A percentile compares a stretch with the other conserved stretches of the same genome.
Conservation (phyloP, 2,329 filamentous ascomycete genomes). For the Arthroderma sp. region DNA sequence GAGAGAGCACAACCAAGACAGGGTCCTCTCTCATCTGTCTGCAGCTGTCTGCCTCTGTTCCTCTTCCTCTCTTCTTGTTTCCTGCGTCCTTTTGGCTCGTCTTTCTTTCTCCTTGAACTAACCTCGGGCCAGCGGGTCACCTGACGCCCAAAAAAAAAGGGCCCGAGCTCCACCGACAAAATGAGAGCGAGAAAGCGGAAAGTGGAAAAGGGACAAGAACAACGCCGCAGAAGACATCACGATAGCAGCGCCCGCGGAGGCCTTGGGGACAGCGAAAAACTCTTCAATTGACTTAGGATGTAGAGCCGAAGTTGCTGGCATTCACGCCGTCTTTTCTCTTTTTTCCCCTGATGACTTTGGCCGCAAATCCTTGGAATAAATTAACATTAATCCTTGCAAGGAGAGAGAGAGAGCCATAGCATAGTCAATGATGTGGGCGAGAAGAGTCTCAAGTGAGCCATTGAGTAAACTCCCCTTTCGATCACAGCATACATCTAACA, state of each 20-base stretch:
- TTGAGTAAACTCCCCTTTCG: background rate
- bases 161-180: background rate
- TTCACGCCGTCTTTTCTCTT: background rate
- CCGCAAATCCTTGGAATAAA: background rate
- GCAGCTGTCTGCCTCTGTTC: background rate
- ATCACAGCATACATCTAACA: constrained; percentile 11
- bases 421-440: constrained; percentile 19
- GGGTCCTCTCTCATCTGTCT: too few species aligned
- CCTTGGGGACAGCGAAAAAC: constrained; percentile 3
- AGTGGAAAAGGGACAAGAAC: constrained; percentile 13
- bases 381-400: background rate
- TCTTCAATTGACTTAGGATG: constrained; percentile 9
- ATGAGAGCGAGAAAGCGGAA: too few species aligned
- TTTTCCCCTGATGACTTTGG: background rate
- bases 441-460: constrained; percentile 17
- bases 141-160: background rate
- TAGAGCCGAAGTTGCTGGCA: background rate
- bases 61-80: background rate
- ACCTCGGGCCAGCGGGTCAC: background rate
- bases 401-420: too few species aligned
- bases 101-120: background rate
- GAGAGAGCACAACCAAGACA: too few species aligned
- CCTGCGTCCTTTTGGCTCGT: background rate
- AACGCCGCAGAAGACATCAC: constrained; percentile 20
- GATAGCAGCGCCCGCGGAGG: background rate